phyloP scores from a whole-genome alignment of 2,329 filamentous ascomycete genomes.

The Colletotrichum sp. region DNA sequence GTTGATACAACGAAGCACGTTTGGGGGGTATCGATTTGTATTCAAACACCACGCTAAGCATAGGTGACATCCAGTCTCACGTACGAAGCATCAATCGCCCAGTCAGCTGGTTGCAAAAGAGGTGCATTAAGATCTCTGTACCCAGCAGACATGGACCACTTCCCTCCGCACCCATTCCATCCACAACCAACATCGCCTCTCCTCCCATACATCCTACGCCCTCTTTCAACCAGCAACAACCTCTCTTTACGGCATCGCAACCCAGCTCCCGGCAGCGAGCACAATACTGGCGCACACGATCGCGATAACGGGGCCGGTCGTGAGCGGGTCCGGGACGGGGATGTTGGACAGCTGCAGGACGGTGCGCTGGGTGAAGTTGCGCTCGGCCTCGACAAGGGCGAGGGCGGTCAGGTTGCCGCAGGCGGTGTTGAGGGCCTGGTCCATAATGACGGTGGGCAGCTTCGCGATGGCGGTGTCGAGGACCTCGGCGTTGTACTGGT shows the following conservation, averaged over 20 bases:
- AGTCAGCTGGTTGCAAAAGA: neutral
- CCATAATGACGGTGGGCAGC: slow-evolving; percentile 39
- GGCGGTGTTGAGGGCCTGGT: slow-evolving; percentile 43
- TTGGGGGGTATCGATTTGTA: slow-evolving; percentile 1
- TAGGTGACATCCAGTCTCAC: neutral
- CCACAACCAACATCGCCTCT: neutral
- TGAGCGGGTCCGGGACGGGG: neutral
- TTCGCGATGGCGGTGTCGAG: slow-evolving; percentile 45
- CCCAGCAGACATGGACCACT: neutral
- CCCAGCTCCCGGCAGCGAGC: neutral
- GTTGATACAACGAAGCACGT: neutral
- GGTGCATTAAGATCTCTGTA: slow-evolving; percentile 3
- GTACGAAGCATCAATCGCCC: neutral
- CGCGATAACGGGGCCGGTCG: neutral
- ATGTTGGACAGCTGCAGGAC: slow-evolving; percentile 38
- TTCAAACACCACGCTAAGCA: slow-evolving; percentile 11
- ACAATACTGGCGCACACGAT: neutral
- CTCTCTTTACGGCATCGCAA: slow-evolving; percentile 5
- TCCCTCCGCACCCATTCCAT: neutral
- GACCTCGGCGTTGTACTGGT: slow-evolving; percentile 40
- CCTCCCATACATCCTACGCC: neutral
- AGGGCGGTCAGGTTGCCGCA: slow-evolving; percentile 51
- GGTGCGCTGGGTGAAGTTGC: slow-evolving; percentile 48
- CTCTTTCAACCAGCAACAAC: neutral
- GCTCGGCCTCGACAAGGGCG: slow-evolving; percentile 46